These are phyloP conservation scores for Saccharomyces hybrid DNA, from an alignment of 1,139 yeast genomes.

Conservation along the genomic window DNA sequence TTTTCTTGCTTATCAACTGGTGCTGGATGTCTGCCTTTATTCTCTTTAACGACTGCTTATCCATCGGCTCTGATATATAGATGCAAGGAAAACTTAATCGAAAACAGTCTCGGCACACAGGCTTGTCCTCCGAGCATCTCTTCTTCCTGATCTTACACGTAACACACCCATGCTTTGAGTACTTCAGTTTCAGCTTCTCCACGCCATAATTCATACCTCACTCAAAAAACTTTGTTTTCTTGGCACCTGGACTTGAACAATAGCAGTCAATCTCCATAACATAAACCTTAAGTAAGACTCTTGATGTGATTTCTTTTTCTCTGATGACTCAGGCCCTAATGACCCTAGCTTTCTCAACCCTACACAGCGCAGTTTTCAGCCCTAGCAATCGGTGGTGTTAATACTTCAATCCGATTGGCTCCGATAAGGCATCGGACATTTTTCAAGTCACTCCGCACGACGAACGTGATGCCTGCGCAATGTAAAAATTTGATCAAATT, in stretches of 20 bases:
- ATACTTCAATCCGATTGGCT: not conserved
- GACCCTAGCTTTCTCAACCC: not conserved
- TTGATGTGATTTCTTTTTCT: not conserved
- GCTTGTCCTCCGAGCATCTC: slow-evolving; percentile 52
- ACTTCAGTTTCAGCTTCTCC: not conserved
- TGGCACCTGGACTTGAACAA: not conserved
- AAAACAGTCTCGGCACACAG: slow-evolving; percentile 46
- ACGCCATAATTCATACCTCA: not conserved
- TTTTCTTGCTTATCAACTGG: slow-evolving; percentile 1
- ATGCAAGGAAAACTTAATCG: slow-evolving; percentile 44
- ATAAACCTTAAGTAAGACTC: not conserved
- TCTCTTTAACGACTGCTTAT: slow-evolving; percentile 19
- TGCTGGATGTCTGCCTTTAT: slow-evolving; percentile 9
- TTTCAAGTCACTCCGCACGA: not conserved
- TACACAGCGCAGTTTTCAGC: not conserved
- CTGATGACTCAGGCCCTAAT: not conserved
- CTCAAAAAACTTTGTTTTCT: not conserved
- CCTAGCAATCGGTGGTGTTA: not conserved
- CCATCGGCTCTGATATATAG: slow-evolving; percentile 34
- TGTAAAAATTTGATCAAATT: not conserved
- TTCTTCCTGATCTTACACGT: slow-evolving; percentile 59
- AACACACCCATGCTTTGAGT: slow-evolving; percentile 49
- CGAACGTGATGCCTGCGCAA: not conserved
- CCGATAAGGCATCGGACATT: not conserved
- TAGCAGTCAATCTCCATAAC: not conserved